Conservation (phyloP, 441 rosid genomes). For the Omphalea diandra region DNA sequence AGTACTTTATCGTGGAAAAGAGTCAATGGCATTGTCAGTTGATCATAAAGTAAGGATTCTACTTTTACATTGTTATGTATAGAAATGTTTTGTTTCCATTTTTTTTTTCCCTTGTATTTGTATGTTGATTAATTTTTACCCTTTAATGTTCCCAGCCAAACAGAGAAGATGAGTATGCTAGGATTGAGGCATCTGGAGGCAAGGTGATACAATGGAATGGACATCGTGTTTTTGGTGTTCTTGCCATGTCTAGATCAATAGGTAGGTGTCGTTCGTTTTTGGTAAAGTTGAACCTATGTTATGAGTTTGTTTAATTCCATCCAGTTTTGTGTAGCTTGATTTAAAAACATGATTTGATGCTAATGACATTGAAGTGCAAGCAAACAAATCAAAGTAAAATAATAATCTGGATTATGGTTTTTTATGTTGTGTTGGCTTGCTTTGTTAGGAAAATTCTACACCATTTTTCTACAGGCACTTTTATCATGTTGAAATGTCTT, state of each 20-base stretch:
- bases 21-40: slow-evolving; percentile 58
- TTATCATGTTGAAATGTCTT: neutral
- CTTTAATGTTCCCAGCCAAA: slow-evolving; percentile 51
- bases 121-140: slow-evolving; percentile 2
- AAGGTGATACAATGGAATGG: slow-evolving; percentile 90
- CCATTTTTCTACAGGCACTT: neutral
- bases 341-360: neutral
- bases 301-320: neutral
- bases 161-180: slow-evolving; percentile 76
- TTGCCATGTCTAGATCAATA: slow-evolving; percentile 88
- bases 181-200: slow-evolving; percentile 84
- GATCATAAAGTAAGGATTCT: slow-evolving; percentile 68
- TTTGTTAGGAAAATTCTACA: neutral
- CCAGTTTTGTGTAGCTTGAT: neutral
- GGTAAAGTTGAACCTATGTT: neutral
- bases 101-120: too few relatives aligned
- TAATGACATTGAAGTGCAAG: neutral
- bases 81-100: slow-evolving; percentile 8
- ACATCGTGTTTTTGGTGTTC: slow-evolving; percentile 84
- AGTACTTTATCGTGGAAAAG: slow-evolving; percentile 79
- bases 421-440: neutral
- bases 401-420: neutral
- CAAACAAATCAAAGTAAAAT: neutral
- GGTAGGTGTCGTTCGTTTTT: slow-evolving; percentile 42
- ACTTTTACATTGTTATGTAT: neutral